Evolutionary conservation across 805 yeast genomes (phyloP).

Genomic region (Myxozyma melibiosi): DNA sequence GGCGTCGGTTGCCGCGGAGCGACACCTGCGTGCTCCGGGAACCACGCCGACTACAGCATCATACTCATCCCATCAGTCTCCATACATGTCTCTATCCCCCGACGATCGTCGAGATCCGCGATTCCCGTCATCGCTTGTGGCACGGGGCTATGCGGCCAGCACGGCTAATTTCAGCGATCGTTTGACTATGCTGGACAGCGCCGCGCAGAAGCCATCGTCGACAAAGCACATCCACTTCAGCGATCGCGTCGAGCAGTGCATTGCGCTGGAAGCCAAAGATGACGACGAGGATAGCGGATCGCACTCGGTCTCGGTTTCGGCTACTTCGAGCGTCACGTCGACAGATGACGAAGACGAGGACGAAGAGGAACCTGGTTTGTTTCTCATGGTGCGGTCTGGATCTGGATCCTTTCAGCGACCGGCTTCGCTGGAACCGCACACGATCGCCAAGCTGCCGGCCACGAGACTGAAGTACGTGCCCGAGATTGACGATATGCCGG

Average conservation of each 20-base stretch:
- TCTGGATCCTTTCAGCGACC: slow-evolving; percentile 41
- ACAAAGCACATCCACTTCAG: slow-evolving; percentile 83
- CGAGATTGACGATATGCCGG: slow-evolving; percentile 38
- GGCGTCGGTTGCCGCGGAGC: slow-evolving; percentile 28
- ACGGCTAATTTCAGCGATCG: slow-evolving; percentile 29
- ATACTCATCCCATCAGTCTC: slow-evolving; percentile 12
- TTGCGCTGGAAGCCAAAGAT: slow-evolving; percentile 59
- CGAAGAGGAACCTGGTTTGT: slow-evolving; percentile 71
- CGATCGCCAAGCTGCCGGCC: slow-evolving; percentile 81
- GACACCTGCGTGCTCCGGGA: slow-evolving; percentile 32
- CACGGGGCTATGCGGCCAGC: slow-evolving; percentile 26
- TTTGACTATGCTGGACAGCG: slow-evolving; percentile 6
- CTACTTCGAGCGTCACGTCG: slow-evolving; percentile 2
- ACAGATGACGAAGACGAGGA: slow-evolving; percentile 42
- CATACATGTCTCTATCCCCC: background rate
- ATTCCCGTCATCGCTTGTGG: slow-evolving; percentile 22
- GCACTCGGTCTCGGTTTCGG: slow-evolving; percentile 4
- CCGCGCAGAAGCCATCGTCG: slow-evolving; percentile 6
- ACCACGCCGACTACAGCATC: slow-evolving; percentile 28
- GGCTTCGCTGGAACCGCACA: slow-evolving; percentile 44
- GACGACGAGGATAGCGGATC: slow-evolving; percentile 32
- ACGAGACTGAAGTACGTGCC: slow-evolving; percentile 80
- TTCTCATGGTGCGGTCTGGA: slow-evolving; percentile 54
- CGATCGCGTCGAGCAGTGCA: slow-evolving; percentile 92
- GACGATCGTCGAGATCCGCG: slow-evolving; percentile 25